Evolutionary conservation across 2,329 filamentous ascomycete genomes (phyloP).

Genomic region (Penicillium psychrosexuale): DNA sequence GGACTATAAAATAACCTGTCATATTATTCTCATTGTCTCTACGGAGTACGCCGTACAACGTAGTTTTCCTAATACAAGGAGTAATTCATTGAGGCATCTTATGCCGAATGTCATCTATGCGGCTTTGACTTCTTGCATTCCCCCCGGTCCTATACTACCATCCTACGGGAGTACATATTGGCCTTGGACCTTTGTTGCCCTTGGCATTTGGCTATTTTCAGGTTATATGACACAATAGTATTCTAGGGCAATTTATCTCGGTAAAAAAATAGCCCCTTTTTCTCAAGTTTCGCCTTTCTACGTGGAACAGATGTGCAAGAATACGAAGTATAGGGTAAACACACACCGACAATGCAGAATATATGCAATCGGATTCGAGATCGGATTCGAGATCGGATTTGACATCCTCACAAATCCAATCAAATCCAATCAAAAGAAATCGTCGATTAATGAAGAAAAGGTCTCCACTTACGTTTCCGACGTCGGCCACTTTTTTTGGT

Average conservation of each 20-base stretch:
- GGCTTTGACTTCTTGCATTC: background rate
- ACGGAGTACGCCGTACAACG: too few species aligned
- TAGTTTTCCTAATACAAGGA: too few species aligned
- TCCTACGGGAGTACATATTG: background rate
- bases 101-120: background rate
- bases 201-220: background rate
- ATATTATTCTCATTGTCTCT: background rate
- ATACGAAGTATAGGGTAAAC: background rate
- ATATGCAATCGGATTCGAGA: background rate
- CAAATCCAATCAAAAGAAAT: background rate
- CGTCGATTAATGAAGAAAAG: background rate
- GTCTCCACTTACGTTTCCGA: slow-evolving; percentile 18
- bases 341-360: background rate
- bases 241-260: background rate
- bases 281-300: background rate
- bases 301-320: background rate
- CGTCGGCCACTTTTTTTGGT: slow-evolving; percentile 22
- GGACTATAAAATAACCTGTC: background rate
- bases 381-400: background rate
- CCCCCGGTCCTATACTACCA: background rate
- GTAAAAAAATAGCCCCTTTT: background rate
- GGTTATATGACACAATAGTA: background rate
- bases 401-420: background rate
- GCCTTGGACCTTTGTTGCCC: background rate
- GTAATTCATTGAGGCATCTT: background rate